Conservation (phyloP, 2,329 filamentous ascomycete species). For the Diplodia corticola region DNA sequence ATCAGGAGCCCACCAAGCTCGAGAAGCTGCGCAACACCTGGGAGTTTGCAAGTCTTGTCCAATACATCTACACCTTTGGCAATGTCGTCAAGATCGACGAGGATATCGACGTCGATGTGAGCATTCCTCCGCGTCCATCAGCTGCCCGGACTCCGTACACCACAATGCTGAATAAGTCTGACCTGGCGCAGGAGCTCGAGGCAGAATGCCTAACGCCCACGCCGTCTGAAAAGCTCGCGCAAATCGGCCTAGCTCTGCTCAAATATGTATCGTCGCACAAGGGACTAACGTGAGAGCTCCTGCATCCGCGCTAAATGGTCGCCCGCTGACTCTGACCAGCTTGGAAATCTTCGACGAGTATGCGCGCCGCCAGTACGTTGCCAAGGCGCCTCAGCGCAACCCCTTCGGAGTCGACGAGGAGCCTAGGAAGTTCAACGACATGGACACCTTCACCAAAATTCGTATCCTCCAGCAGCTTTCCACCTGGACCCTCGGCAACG, state of each 20-base stretch:
- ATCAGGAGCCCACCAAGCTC: slow-evolving; percentile 48
- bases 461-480: slow-evolving; percentile 84
- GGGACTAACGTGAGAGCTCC: slow-evolving; percentile 73
- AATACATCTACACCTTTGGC: slow-evolving; percentile 92
- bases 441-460: slow-evolving; percentile 82
- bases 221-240: slow-evolving; percentile 69
- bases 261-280: slow-evolving; percentile 94
- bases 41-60: slow-evolving; percentile 92
- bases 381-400: slow-evolving; percentile 77
- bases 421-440: slow-evolving; percentile 72
- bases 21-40: slow-evolving; percentile 81
- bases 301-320: background rate
- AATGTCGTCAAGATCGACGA: slow-evolving; percentile 87
- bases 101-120: slow-evolving; percentile 85
- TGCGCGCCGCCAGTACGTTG: slow-evolving; percentile 79
- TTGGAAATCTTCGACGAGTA: slow-evolving; percentile 91
- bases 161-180: slow-evolving; percentile 29
- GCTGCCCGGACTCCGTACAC: slow-evolving; percentile 27
- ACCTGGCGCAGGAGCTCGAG: slow-evolving; percentile 71
- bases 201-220: slow-evolving; percentile 78
- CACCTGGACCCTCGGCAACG: slow-evolving; percentile 83
- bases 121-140: background rate
- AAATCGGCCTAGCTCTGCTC: slow-evolving; percentile 82
- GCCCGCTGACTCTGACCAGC: slow-evolving; percentile 51
- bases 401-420: slow-evolving; percentile 79